Evolutionary conservation across 2,329 filamentous ascomycete species (phyloP).

Genomic region (Amesomyces nigricolor): DNA sequence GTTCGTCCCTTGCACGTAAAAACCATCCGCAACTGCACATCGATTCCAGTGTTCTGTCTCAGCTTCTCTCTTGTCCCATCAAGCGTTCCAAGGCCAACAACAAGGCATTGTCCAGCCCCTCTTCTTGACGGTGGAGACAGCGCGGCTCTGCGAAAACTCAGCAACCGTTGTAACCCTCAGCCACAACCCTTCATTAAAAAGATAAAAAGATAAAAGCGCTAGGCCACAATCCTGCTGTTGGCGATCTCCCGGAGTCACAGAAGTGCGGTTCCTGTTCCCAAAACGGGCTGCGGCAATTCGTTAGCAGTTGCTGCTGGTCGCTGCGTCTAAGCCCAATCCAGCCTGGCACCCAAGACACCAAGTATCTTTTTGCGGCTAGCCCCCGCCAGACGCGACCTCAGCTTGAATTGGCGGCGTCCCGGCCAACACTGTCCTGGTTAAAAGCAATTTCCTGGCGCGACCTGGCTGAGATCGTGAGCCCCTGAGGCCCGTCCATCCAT

Average conservation of each 20-base stretch:
- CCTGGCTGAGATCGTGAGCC: conserved; percentile 22
- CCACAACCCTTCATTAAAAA: conserved; percentile 8
- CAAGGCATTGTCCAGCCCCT: not conserved
- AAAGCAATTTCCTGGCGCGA: conserved; percentile 26
- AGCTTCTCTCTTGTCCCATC: not conserved
- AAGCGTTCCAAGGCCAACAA: not conserved
- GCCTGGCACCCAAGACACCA: conserved; percentile 17
- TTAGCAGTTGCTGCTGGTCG: conserved; percentile 18
- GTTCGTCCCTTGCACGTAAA: not conserved
- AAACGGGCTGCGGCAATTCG: conserved; percentile 20
- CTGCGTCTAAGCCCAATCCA: conserved; percentile 20
- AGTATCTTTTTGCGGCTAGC: conserved; percentile 20
- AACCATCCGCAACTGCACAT: not conserved
- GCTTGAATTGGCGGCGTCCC: conserved; percentile 17
- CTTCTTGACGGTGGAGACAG: not conserved
- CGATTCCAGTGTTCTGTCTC: no score
- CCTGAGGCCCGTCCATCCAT: conserved; percentile 19
- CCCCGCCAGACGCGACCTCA: conserved; percentile 18
- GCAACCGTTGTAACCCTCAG: no score
- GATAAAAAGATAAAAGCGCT: conserved; percentile 6
- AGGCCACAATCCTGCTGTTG: not conserved
- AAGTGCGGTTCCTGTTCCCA: conserved; percentile 19
- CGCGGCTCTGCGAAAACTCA: not conserved
- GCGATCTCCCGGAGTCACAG: no score
- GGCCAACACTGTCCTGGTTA: conserved; percentile 15